Conservation (phyloP, 2,329 filamentous ascomycete species). For the Paecilomyces sp. region DNA sequence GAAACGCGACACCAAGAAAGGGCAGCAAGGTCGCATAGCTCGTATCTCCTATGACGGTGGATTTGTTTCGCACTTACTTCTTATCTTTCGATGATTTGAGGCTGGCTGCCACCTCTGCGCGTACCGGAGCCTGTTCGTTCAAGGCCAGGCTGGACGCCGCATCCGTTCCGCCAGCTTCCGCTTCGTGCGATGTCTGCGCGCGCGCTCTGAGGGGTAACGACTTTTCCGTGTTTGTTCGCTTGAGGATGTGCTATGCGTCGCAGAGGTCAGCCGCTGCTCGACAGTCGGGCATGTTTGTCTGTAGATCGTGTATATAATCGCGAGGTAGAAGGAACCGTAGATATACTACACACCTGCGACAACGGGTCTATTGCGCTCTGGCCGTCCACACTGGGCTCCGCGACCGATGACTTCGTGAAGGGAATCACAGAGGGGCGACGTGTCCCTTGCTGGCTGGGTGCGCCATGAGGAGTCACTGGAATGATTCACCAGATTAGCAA, state of each 20-base stretch:
- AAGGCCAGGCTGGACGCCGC: conserved; percentile 13
- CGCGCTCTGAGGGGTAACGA: conserved; percentile 44
- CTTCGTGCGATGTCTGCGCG: conserved; percentile 33
- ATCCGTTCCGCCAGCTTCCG: conserved; percentile 31
- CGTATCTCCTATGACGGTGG: background rate
- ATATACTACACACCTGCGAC: conserved; percentile 50
- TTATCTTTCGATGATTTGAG: conserved; percentile 50
- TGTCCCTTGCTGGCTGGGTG: background rate
- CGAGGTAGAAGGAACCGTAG: background rate
- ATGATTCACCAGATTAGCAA: background rate
- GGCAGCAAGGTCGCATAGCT: background rate
- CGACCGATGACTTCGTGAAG: conserved; percentile 16
- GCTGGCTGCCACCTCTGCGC: conserved; percentile 22
- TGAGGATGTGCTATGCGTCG: conserved; percentile 50
- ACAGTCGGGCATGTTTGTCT: conserved; percentile 3
- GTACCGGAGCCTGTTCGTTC: conserved; percentile 21
- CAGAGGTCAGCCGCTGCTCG: conserved; percentile 1
- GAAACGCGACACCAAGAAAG: background rate
- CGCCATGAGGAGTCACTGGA: background rate
- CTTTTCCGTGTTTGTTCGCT: conserved; percentile 59
- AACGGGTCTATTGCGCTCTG: conserved; percentile 56
- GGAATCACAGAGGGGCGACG: conserved; percentile 7
- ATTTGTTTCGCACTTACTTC: conserved; percentile 48
- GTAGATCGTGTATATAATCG: conserved; percentile 2
- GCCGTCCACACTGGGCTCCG: conserved; percentile 18